phyloP scores from a whole-genome alignment of 2,329 filamentous ascomycete genomes.

The Colletotrichum spaethianum region DNA sequence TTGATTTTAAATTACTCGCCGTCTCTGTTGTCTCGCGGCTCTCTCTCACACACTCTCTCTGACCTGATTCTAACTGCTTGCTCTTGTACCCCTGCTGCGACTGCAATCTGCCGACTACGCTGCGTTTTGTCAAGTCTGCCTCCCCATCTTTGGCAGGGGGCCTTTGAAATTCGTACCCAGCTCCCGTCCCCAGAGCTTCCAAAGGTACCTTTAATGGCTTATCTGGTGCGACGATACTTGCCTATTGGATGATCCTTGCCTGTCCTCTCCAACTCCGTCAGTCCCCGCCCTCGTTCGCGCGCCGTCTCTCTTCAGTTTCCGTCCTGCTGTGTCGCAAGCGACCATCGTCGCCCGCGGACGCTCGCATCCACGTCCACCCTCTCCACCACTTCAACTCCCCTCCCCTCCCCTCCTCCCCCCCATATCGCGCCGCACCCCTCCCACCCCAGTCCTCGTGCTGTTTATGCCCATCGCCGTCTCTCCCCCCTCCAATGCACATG shows the following conservation, averaged over 20 bases:
- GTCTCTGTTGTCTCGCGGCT: background rate
- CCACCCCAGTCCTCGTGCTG: background rate
- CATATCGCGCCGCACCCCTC: constrained; percentile 9
- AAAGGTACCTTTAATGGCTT: background rate
- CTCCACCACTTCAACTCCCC: constrained; percentile 16
- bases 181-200: background rate
- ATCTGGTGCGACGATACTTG: background rate
- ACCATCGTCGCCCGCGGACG: constrained; percentile 25
- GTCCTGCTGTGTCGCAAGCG: constrained; percentile 10
- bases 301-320: background rate
- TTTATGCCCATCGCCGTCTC: constrained; percentile 12
- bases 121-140: background rate
- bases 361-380: constrained; percentile 26
- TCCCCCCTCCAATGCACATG: background rate
- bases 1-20: background rate
- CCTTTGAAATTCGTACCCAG: background rate
- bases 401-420: constrained; percentile 3
- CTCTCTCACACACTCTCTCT: background rate
- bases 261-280: background rate
- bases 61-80: background rate
- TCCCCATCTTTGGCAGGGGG: background rate
- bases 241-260: background rate
- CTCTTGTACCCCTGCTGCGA: background rate
- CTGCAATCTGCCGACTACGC: background rate
- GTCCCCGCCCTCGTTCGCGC: background rate